These are phyloP conservation scores for Pascua guehoae DNA, from an alignment of 1,284 basidiomycete species.

Conservation along the genomic window DNA sequence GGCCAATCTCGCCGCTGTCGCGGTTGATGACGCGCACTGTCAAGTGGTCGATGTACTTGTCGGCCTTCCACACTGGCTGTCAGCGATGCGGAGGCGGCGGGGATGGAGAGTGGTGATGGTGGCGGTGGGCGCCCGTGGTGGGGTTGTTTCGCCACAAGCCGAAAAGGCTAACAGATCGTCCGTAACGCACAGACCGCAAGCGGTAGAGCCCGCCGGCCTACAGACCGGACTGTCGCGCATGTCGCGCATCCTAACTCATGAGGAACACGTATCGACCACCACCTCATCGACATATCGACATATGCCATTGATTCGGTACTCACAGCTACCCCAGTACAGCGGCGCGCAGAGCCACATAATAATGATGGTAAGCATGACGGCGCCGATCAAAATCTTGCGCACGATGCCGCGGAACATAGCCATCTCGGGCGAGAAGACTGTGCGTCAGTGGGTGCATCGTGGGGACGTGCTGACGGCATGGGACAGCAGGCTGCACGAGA, in stretches of 20 bases:
- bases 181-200: too few relatives aligned
- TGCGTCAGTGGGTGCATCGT: not conserved
- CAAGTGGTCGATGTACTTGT: constrained; percentile 48
- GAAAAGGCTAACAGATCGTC: too few relatives aligned
- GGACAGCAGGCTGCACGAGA: not conserved
- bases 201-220: too few relatives aligned
- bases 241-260: too few relatives aligned
- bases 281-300: too few relatives aligned
- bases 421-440: constrained; percentile 37
- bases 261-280: not conserved
- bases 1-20: constrained; percentile 51
- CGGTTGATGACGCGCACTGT: constrained; percentile 53
- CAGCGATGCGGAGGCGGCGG: not conserved
- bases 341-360: constrained; percentile 45
- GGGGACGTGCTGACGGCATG: too few relatives aligned
- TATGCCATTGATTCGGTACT: constrained; percentile 9
- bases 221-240: too few relatives aligned
- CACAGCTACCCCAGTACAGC: constrained; percentile 53
- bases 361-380: constrained; percentile 30
- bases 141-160: too few relatives aligned
- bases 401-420: constrained; percentile 30
- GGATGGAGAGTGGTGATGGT: too few relatives aligned
- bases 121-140: too few relatives aligned
- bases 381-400: constrained; percentile 34
- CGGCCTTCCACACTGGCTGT: constrained; percentile 37